A percentile compares a stretch with the other conserved stretches of the same genome.
Conservation (phyloP, 352 stramenopile genomes). For the Plasmopara muralis region DNA sequence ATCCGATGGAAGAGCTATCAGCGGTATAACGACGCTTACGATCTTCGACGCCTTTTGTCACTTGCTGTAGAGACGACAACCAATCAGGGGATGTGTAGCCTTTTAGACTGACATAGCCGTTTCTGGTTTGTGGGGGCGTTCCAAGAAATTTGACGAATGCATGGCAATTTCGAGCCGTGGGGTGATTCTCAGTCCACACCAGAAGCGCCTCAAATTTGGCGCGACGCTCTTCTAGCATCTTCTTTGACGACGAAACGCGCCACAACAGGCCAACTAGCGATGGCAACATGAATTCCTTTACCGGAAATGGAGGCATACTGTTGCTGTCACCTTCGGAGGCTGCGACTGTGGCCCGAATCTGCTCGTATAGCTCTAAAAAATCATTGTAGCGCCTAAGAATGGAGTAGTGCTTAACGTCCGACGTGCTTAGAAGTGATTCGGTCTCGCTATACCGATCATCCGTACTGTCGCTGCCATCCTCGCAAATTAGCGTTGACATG, state of each 20-base stretch:
- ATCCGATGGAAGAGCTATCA: conserved; percentile 21
- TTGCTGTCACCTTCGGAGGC: conserved; percentile 10
- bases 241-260: conserved; percentile 34
- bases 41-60: conserved; percentile 23
- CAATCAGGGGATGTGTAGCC: conserved; percentile 63
- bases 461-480: conserved; percentile 13
- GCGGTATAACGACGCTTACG: conserved; percentile 34
- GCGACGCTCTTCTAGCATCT: conserved; percentile 47
- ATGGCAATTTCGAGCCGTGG: conserved; percentile 24
- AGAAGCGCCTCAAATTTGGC: conserved; percentile 47
- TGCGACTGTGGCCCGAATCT: conserved; percentile 24
- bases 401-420: conserved; percentile 46
- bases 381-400: conserved; percentile 63
- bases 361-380: conserved; percentile 50
- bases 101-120: conserved; percentile 70
- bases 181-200: conserved; percentile 53
- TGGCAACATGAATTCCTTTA: conserved; percentile 49
- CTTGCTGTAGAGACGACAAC: conserved; percentile 51
- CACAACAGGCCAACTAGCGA: conserved; percentile 42
- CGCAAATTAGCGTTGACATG: conserved; percentile 15
- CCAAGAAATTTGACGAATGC: conserved; percentile 53
- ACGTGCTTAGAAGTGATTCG: conserved; percentile 3
- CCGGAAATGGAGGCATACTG: conserved; percentile 38
- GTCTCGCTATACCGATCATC: conserved; percentile 15
- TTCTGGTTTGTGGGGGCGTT: conserved; percentile 42